phyloP scores from a whole-genome alignment of 495 filamentous ascomycete genomes.

The Penicillium mononematosum region DNA sequence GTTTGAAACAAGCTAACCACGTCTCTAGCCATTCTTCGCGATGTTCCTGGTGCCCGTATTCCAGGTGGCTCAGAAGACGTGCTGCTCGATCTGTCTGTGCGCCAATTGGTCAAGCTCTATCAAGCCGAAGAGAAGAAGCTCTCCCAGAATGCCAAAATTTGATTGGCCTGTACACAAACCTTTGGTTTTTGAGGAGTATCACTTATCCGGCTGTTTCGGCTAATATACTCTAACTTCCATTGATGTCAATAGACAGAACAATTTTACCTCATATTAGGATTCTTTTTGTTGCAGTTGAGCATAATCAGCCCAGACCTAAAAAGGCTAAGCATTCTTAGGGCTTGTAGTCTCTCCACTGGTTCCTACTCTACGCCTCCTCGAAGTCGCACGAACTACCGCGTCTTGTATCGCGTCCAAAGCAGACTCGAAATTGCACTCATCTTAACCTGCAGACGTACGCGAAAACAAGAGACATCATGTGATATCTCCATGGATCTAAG shows the following conservation, averaged over 20 bases:
- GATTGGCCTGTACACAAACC: background rate
- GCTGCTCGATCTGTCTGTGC: constrained; percentile 65
- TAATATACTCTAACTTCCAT: background rate
- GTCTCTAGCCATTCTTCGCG: constrained; percentile 57
- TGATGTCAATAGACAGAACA: background rate
- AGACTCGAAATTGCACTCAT: no score
- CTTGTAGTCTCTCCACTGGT: background rate
- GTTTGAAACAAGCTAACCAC: constrained; percentile 2
- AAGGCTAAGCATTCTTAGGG: background rate
- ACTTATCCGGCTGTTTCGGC: background rate
- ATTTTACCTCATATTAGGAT: background rate
- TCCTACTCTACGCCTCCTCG: background rate
- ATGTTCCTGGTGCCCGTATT: constrained; percentile 61
- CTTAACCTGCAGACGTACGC: background rate
- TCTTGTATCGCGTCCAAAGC: no score
- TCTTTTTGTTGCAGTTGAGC: background rate
- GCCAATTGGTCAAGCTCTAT: constrained; percentile 73
- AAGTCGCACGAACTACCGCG: no score
- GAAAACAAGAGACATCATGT: background rate
- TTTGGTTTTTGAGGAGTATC: background rate
- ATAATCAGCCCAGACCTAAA: background rate
- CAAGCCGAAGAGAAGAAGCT: constrained; percentile 60
- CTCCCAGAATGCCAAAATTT: constrained; percentile 45
- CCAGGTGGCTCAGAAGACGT: constrained; percentile 77
- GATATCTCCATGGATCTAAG: background rate